These are phyloP conservation scores for Kappamyces sp. DNA, from an alignment of 192 early-diverging fungal species.

Conservation along the genomic window DNA sequence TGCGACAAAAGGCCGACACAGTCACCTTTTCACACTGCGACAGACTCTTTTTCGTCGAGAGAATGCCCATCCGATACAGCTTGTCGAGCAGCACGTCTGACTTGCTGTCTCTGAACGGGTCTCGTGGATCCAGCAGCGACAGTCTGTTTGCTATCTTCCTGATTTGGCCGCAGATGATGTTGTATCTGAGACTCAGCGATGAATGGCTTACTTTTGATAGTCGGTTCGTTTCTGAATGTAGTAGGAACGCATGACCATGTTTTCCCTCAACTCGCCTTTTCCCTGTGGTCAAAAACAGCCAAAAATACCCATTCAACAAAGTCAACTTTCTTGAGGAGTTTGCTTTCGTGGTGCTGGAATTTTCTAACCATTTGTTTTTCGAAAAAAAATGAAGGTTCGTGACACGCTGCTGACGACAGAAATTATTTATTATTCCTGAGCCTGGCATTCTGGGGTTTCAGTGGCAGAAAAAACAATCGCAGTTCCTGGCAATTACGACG, in stretches of 20 bases:
- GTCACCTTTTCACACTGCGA: constrained; percentile 72
- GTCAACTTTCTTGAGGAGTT: constrained; percentile 92
- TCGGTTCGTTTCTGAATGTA: constrained; percentile 85
- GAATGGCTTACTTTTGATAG: constrained; percentile 61
- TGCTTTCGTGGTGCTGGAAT: constrained; percentile 89
- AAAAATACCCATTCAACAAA: constrained; percentile 88
- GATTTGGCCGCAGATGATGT: constrained; percentile 72
- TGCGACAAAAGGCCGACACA: constrained; percentile 81
- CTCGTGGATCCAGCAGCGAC: constrained; percentile 76
- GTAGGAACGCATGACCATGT: constrained; percentile 81
- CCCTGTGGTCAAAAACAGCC: no score
- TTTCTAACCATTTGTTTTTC: not conserved
- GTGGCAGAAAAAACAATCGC: not conserved
- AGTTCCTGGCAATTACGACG: constrained; percentile 1
- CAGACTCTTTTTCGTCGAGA: constrained; percentile 71
- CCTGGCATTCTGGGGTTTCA: not conserved
- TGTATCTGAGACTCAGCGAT: constrained; percentile 50
- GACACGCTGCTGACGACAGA: not conserved
- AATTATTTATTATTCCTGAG: not conserved
- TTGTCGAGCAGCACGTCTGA: constrained; percentile 79
- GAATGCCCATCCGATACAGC: constrained; percentile 77
- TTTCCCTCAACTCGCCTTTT: constrained; percentile 75
- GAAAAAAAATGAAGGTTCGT: constrained; percentile 2
- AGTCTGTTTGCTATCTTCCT: constrained; percentile 77
- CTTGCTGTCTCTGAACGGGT: constrained; percentile 68